These are phyloP conservation scores for Calocybe indica DNA, from an alignment of 768 basidiomycete species.

Conservation along the genomic window DNA sequence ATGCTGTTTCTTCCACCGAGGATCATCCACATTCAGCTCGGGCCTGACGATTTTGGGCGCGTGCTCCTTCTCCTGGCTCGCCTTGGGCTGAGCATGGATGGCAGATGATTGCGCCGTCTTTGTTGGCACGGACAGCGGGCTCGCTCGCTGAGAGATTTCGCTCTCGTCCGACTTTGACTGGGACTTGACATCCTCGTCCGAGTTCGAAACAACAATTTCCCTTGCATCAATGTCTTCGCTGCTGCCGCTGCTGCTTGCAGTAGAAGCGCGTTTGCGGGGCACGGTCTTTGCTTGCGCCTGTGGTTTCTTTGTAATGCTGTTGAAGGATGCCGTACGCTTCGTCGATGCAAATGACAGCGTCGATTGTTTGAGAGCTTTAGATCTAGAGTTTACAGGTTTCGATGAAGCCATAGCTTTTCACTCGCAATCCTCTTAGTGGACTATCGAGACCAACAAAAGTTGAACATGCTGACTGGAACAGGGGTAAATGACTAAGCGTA, in stretches of 20 bases:
- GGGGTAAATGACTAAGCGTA: too few relatives aligned
- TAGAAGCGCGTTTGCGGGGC: slow-evolving; percentile 6
- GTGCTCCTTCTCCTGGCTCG: slow-evolving; percentile 7
- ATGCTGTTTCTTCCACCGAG: slow-evolving; percentile 47
- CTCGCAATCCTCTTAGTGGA: too few relatives aligned
- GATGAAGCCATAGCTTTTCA: too few relatives aligned
- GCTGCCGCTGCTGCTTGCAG: slow-evolving; percentile 10
- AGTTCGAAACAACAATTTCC: slow-evolving; percentile 15
- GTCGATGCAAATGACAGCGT: slow-evolving; percentile 38
- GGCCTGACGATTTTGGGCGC: slow-evolving; percentile 15
- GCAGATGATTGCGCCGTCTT: background rate
- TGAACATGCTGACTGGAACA: too few relatives aligned
- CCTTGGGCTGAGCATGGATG: background rate
- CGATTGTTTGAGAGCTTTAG: slow-evolving; percentile 32
- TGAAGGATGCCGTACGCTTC: slow-evolving; percentile 36
- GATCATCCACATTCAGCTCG: slow-evolving; percentile 41
- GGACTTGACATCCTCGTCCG: slow-evolving; percentile 14
- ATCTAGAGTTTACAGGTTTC: background rate
- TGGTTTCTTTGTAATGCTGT: slow-evolving; percentile 14
- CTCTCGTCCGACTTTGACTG: slow-evolving; percentile 8
- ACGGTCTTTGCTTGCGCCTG: slow-evolving; percentile 10
- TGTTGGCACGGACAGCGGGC: background rate
- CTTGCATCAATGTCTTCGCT: slow-evolving; percentile 17
- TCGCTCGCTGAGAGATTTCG: background rate
- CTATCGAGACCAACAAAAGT: too few relatives aligned